These are phyloP conservation scores for Mortierella hygrophila DNA, from an alignment of 192 early-diverging fungal genomes.

Conservation along the genomic window DNA sequence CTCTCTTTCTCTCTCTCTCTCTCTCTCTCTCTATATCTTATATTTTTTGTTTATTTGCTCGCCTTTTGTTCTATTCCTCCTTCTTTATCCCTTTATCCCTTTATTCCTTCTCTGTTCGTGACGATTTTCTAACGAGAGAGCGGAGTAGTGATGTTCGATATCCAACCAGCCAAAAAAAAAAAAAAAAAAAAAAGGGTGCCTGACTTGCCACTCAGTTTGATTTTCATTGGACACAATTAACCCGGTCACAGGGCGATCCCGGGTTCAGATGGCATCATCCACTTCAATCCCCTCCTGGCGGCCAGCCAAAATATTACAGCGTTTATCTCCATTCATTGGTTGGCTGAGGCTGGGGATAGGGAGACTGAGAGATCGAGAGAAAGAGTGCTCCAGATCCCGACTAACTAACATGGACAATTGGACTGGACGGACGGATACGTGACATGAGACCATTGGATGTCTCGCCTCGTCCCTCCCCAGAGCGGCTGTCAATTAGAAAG, in stretches of 20 bases:
- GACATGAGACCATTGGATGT: constrained; percentile 4
- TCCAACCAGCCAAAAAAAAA: background rate
- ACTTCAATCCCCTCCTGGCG: background rate
- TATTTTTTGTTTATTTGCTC: too few relatives aligned
- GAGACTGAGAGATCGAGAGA: too few relatives aligned
- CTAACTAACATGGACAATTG: background rate
- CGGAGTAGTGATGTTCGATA: constrained; percentile 1
- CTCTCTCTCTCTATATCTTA: background rate
- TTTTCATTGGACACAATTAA: background rate
- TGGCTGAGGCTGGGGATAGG: background rate
- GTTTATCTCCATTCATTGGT: background rate
- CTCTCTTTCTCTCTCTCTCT: background rate
- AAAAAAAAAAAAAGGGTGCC: background rate
- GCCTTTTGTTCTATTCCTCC: too few relatives aligned
- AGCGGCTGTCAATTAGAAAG: constrained; percentile 7
- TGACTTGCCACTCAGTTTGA: background rate
- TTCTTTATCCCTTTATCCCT: background rate
- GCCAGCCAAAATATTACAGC: background rate
- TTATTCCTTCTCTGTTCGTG: background rate
- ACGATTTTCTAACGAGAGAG: background rate
- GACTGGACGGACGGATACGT: background rate
- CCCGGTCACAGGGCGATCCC: background rate
- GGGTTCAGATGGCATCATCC: constrained; percentile 9
- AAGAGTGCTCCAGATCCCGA: background rate
- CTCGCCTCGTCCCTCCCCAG: background rate